phyloP scores from a whole-genome alignment of 345 rosid genomes.

The Brassica cretica region DNA sequence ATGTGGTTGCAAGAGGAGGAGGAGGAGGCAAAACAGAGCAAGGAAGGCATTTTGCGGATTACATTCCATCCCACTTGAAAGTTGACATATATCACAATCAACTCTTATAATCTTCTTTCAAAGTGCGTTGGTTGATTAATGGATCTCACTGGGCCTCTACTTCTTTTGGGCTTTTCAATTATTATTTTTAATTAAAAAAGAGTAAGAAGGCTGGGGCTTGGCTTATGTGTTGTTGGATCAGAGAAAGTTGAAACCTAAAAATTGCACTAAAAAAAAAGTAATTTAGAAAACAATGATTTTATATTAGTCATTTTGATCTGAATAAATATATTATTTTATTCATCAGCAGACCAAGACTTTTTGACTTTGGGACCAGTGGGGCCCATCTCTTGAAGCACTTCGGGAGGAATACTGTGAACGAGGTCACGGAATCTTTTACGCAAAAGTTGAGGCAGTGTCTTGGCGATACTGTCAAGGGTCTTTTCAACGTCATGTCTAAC shows the following conservation, averaged over 20 bases:
- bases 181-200: neutral
- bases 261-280: neutral
- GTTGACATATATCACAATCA: conserved; percentile 20
- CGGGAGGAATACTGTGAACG: neutral
- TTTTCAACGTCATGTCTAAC: neutral
- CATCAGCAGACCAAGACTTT: neutral
- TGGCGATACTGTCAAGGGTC: neutral
- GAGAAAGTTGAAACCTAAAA: neutral
- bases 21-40: conserved; percentile 18
- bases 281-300: neutral
- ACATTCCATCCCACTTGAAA: conserved; percentile 17
- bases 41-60: conserved; percentile 18
- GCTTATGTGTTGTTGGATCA: neutral
- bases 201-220: neutral
- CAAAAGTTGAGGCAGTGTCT: neutral
- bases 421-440: neutral
- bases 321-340: neutral
- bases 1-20: conserved; percentile 24
- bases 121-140: neutral
- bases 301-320: neutral
- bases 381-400: neutral
- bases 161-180: neutral
- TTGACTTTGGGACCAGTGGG: neutral
- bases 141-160: neutral
- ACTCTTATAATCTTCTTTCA: neutral